Base-by-base conservation (phyloP, 2,329 filamentous ascomycete genomes). In the Fusarium irregulare region DNA sequence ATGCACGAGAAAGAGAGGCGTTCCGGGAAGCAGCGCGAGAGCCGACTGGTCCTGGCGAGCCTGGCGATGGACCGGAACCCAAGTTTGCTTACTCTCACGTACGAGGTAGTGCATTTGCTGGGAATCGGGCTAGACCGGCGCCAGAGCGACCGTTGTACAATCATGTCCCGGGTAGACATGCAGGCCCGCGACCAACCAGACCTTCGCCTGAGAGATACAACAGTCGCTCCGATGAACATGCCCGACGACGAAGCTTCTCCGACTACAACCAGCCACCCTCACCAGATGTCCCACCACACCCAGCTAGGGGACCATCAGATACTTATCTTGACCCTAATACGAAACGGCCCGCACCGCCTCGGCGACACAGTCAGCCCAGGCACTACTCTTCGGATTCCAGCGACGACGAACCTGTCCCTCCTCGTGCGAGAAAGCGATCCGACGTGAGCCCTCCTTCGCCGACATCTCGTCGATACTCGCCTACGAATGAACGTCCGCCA, bases 301-400 rank as follows among this genome's bases (percentile, higher is more conserved):
- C 71, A 37, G 74, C 75, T 13, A 76, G 76, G 56, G 76, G 76
- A 54, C 61, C 73, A 46, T 45, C 75, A 50, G 62, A 72, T 37
- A 41, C 75, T 57, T 72, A 84, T 56, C 70, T 83, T 16, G 80
- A 81, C 42, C 76, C 82, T 10, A 74, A 79, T 32, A 45, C 70
- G 12, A 76, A 70, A 64, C 75, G 78, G 46, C 77, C 77, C 16
- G 57, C 70, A 2, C 77, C 78, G 21, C 71, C 75, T 20, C 82
- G 86, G 21, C 78, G 84, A 30, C 84, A 87, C 71, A 87, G 85
- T 68, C 85, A 87, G 56, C 83, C 85, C 1, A 79, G 83, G 30
- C 80, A 81, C 51, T 76, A 78, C 45, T 82, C 81, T 23, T 81
- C 80, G 5, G 76, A 78, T 16, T 80, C 81, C 3, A 83, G 83